Conservation (phyloP, 108 stramenopile genomes). For the Licmophora abbreviata region DNA sequence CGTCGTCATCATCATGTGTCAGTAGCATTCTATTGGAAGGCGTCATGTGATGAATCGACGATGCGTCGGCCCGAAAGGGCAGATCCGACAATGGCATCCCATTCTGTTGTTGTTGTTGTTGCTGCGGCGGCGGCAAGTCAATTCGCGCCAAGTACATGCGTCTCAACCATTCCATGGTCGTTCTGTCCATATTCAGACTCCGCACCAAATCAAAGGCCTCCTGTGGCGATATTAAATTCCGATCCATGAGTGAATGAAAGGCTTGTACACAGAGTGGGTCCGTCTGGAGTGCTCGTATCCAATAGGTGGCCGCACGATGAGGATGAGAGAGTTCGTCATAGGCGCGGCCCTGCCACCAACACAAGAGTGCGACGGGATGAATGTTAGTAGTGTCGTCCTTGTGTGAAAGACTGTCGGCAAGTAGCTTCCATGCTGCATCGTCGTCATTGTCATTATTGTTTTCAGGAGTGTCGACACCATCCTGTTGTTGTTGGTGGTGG, state of each 20-base stretch:
- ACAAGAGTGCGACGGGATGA: constrained; percentile 64
- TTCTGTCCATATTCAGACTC: constrained; percentile 2
- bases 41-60: constrained; percentile 18
- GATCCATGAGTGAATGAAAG: constrained; percentile 43
- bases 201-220: constrained; percentile 32
- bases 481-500: background rate
- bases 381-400: constrained; percentile 21
- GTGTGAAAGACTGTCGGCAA: no score
- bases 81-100: no score
- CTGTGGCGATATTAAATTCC: constrained; percentile 29
- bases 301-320: constrained; percentile 45
- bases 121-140: background rate
- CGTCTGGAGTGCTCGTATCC: constrained; percentile 47
- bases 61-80: constrained; percentile 8
- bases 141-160: constrained; percentile 53
- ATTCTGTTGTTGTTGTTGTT: background rate
- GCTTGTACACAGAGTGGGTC: constrained; percentile 62
- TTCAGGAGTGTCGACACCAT: background rate
- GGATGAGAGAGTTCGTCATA: constrained; percentile 66
- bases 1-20: background rate
- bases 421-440: background rate
- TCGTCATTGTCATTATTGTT: background rate
- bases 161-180: constrained; percentile 40
- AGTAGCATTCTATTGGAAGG: constrained; percentile 1
- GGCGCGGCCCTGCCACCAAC: constrained; percentile 41